Evolutionary conservation across 2,329 filamentous ascomycete species (phyloP).

Genomic region (Fusarium sororula): DNA sequence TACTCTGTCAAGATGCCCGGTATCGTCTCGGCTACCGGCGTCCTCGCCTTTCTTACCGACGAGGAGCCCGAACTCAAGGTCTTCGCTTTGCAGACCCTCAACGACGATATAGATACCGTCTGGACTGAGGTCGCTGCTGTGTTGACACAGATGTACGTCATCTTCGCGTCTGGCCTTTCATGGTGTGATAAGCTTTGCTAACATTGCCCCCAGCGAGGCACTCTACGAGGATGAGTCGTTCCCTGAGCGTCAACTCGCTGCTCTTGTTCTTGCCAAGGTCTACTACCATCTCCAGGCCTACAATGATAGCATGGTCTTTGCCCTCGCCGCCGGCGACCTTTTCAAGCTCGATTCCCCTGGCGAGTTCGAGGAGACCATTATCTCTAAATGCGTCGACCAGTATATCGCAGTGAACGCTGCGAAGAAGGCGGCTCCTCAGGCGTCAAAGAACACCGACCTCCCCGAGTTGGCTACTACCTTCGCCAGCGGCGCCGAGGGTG

Average conservation of each 20-base stretch:
- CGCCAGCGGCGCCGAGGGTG: constrained; percentile 72
- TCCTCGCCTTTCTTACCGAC: constrained; percentile 94
- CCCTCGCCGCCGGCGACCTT: constrained; percentile 90
- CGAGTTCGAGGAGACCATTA: constrained; percentile 99
- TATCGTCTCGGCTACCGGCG: constrained; percentile 91
- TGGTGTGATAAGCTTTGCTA: constrained; percentile 7
- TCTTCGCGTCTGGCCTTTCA: not conserved
- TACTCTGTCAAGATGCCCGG: constrained; percentile 75
- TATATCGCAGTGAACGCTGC: constrained; percentile 81
- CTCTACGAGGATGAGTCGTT: constrained; percentile 97
- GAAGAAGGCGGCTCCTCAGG: constrained; percentile 57
- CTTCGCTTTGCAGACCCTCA: constrained; percentile 93
- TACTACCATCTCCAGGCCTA: constrained; percentile 99
- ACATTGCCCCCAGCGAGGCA: constrained; percentile 74
- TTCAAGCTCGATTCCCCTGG: constrained; percentile 91
- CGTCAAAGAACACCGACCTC: constrained; percentile 58
- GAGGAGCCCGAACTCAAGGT: constrained; percentile 93
- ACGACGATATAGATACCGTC: constrained; percentile 94
- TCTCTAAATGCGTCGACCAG: constrained; percentile 97
- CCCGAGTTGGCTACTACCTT: constrained; percentile 86
- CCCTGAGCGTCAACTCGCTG: constrained; percentile 91
- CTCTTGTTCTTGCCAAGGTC: constrained; percentile 94
- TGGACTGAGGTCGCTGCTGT: constrained; percentile 97
- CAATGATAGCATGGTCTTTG: constrained; percentile 99
- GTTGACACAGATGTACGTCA: constrained; percentile 85